Conservation (phyloP, 1,139 yeast species). For the Hanseniaspora sp. region DNA sequence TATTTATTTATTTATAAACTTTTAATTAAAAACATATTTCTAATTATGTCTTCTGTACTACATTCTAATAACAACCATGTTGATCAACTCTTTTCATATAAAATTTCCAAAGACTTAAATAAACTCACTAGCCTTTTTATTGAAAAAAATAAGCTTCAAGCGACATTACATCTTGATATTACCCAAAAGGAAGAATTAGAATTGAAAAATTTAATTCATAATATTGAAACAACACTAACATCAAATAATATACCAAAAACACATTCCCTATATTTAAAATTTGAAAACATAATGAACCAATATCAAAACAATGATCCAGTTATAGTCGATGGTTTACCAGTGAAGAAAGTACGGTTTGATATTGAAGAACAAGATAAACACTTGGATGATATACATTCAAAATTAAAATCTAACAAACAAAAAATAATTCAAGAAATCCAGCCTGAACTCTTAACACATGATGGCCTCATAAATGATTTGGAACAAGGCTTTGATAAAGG, state of each 20-base stretch:
- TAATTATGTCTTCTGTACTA: too few relatives aligned
- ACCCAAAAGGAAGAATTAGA: slow-evolving; percentile 23
- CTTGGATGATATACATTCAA: slow-evolving; percentile 6
- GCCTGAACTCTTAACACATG: slow-evolving; percentile 7
- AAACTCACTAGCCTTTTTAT: slow-evolving; percentile 24
- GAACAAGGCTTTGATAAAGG: slow-evolving; percentile 13
- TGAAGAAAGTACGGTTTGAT: slow-evolving; percentile 12
- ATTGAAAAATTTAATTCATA: slow-evolving; percentile 21
- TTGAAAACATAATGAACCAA: background rate
- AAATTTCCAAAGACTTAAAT: slow-evolving; percentile 24
- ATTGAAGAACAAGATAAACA: slow-evolving; percentile 7
- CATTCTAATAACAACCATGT: background rate
- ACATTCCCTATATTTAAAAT: background rate
- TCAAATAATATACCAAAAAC: background rate
- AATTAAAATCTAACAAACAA: slow-evolving; percentile 3
- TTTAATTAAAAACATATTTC: too few relatives aligned
- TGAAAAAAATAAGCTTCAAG: slow-evolving; percentile 24
- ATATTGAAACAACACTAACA: background rate
- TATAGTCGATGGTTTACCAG: background rate
- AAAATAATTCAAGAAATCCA: slow-evolving; percentile 9
- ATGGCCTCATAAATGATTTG: background rate
- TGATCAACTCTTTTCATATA: slow-evolving; percentile 16
- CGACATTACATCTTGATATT: slow-evolving; percentile 22
- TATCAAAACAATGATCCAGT: background rate
- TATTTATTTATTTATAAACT: background rate